Base-by-base conservation (phyloP, 768 basidiomycete species). In the Trametes gibbosa region DNA sequence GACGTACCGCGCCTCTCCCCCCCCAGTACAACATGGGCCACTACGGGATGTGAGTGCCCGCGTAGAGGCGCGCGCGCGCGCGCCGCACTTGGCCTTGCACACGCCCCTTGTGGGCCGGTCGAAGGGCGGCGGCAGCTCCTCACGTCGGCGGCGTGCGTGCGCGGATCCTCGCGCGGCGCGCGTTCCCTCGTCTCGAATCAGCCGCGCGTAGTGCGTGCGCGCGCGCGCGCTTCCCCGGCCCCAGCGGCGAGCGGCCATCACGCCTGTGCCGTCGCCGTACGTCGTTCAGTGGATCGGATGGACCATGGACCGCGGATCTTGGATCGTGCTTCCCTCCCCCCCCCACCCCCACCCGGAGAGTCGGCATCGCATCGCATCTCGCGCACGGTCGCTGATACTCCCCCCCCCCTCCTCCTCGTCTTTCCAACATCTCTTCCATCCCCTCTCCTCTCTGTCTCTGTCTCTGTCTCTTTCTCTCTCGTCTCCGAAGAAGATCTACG, bases 111-210 rank as follows among this genome's bases (percentile, higher is more conserved):
- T 56, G 54, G 35, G 32, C 46, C 27, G 37, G 45, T 40, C 39
- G 47, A 56, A 48, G 42, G 54, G 29, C 46, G 39, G 53, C 43
- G n/a, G 2, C 21, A 19, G 29, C 42, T 24, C n/a, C n/a, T n/a
- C n/a, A n/a, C n/a, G n/a, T n/a, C n/a, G n/a, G n/a, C n/a, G n/a
- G n/a, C n/a, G n/a, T n/a, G n/a, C n/a, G n/a, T n/a, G n/a, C n/a
- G n/a, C n/a, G n/a, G n/a, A n/a, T n/a, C n/a, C n/a, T n/a, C 42
- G 34, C 42, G 39, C 54, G 46, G 54, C 46, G 54, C 54, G 43
- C 49, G 49, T 48, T 48, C 54, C 54, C 53, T n/a, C 29, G 45
- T n/a, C n/a, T 8, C 54, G 13, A 35, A 19, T 37, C 52, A 16
- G 35, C 35, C 45, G 25, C 45, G 35, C 45, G n/a, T 35, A 34